Conservation (phyloP, 345 rosid species). For the Melaleuca alternifolia region DNA sequence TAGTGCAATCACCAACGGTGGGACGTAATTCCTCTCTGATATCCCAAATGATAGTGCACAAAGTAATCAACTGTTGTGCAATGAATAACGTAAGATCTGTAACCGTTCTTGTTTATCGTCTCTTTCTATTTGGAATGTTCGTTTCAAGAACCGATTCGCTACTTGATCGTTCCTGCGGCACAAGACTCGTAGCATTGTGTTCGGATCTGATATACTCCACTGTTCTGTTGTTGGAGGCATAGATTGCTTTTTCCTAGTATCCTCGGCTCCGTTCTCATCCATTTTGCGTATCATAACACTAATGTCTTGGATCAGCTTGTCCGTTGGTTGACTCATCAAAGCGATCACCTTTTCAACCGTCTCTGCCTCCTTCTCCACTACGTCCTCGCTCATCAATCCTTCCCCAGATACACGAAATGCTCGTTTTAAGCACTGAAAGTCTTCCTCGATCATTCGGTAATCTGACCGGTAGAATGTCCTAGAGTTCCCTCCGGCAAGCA, state of each 20-base stretch:
- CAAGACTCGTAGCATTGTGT: constrained; percentile 63
- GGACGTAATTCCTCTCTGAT: neutral
- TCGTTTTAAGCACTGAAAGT: constrained; percentile 57
- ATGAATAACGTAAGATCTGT: neutral
- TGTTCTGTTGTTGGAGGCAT: constrained; percentile 77
- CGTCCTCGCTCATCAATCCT: constrained; percentile 60
- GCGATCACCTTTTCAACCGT: constrained; percentile 62
- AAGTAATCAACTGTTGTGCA: neutral
- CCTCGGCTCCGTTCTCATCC: constrained; percentile 30
- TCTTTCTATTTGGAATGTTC: constrained; percentile 62
- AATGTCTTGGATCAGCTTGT: constrained; percentile 75
- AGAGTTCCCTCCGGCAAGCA: constrained; percentile 66
- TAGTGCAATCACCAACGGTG: neutral
- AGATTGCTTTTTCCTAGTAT: constrained; percentile 47
- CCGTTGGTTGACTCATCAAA: constrained; percentile 66
- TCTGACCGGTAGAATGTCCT: constrained; percentile 53
- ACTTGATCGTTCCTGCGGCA: constrained; percentile 69
- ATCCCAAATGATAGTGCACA: neutral
- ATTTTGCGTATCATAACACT: constrained; percentile 50
- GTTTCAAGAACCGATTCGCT: constrained; percentile 60
- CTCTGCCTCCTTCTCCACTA: constrained; percentile 60
- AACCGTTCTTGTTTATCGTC: constrained; percentile 18
- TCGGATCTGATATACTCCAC: constrained; percentile 80
- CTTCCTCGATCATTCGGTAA: constrained; percentile 47
- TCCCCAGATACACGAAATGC: constrained; percentile 63